These are phyloP conservation scores for Pseudopyrenochaeta lycopersici DNA, from an alignment of 2,329 filamentous ascomycete species.

Conservation along the genomic window DNA sequence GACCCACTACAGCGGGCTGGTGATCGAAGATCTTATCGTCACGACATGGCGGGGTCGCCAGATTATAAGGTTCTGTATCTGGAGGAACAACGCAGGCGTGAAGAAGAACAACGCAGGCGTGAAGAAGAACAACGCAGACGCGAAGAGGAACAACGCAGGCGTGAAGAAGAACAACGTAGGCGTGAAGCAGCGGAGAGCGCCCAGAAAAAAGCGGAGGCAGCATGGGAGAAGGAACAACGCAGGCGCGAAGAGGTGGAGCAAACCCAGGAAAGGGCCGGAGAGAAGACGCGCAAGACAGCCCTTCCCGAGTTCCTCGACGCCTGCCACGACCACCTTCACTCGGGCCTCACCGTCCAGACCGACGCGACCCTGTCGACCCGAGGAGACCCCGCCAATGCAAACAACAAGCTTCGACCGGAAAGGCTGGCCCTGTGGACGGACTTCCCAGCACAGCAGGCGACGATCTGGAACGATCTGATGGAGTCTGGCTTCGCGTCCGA, in stretches of 20 bases:
- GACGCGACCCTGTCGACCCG: conserved; percentile 17
- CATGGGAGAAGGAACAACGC: no score
- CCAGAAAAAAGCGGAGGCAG: no score
- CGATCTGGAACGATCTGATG: conserved; percentile 24
- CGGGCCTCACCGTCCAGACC: conserved; percentile 15
- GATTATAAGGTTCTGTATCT: conserved; percentile 16
- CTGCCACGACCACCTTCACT: conserved; percentile 22
- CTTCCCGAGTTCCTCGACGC: conserved; percentile 26
- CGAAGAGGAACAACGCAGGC: conserved; percentile 15
- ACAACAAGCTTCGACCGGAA: conserved; percentile 27
- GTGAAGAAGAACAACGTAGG: no score
- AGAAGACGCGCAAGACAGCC: conserved; percentile 21
- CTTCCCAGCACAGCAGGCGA: conserved; percentile 22
- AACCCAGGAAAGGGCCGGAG: conserved; percentile 9
- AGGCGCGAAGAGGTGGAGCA: no score
- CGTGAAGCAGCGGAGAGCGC: conserved; percentile 1
- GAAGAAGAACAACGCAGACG: neutral
- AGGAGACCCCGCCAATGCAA: conserved; percentile 27
- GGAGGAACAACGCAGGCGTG: conserved; percentile 12
- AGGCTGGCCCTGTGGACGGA: conserved; percentile 16
- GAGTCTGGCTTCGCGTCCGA: conserved; percentile 17
- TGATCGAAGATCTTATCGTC: neutral
- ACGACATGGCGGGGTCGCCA: conserved; percentile 7
- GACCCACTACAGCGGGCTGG: neutral
- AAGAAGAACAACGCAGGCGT: no score